Evolutionary conservation across 108 stramenopile species (phyloP).

Genomic region (Stephanodiscus minutulus): DNA sequence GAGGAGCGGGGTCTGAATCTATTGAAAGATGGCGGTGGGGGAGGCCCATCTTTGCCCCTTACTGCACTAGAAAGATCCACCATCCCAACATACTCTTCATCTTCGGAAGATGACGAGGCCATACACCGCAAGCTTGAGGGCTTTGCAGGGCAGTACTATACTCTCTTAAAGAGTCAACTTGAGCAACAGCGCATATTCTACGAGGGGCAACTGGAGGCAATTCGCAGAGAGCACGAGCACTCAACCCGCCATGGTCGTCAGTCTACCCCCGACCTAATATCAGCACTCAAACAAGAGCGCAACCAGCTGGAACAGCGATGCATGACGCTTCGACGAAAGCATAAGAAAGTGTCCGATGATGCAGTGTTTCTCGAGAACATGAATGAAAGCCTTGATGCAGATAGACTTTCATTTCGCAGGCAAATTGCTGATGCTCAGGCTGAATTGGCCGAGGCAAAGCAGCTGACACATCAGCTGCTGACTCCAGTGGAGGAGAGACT

Average conservation of each 20-base stretch:
- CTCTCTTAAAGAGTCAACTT: conserved; percentile 85
- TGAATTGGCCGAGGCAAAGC: conserved; percentile 49
- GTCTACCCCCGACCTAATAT: conserved; percentile 57
- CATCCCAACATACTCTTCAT: conserved; percentile 64
- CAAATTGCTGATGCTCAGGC: conserved; percentile 63
- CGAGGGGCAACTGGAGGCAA: conserved; percentile 78
- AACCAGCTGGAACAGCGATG: conserved; percentile 75
- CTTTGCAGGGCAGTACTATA: conserved; percentile 86
- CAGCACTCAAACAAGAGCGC: conserved; percentile 77
- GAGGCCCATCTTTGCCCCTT: conserved; percentile 14
- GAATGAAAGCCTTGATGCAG: conserved; percentile 78
- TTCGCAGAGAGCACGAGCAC: conserved; percentile 58
- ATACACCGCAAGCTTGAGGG: conserved; percentile 91
- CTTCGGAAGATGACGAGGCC: conserved; percentile 84
- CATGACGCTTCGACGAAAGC: conserved; percentile 52
- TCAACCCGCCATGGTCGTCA: conserved; percentile 5
- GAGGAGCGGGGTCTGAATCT: conserved; percentile 36
- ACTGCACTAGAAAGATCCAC: conserved; percentile 60
- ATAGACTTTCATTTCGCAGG: conserved; percentile 58
- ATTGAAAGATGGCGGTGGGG: conserved; percentile 12
- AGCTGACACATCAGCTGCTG: conserved; percentile 50
- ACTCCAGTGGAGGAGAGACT: conserved; percentile 74
- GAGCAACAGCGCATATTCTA: conserved; percentile 90
- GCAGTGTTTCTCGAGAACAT: conserved; percentile 69
- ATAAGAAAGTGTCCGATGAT: conserved; percentile 62